Base-by-base conservation (phyloP, 768 basidiomycete genomes). In the Kwoniella dejecticola region DNA sequence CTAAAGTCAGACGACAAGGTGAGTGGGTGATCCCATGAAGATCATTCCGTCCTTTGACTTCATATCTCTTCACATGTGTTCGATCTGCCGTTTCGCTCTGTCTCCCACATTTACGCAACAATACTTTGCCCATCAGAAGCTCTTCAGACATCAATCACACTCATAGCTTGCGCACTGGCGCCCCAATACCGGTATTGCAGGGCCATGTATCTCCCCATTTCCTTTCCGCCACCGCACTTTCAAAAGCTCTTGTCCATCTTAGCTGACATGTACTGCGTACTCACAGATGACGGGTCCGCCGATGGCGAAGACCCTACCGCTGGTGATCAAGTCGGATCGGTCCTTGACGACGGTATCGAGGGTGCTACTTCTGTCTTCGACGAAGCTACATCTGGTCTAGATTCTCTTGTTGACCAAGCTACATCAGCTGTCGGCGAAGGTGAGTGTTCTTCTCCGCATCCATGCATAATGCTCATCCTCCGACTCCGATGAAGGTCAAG, bases 361-460 rank as follows among this genome's bases (percentile, higher is more conserved):
- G 66, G 62, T 13, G 64, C 64, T 23, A 54, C 41, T 6, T 50
- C 45, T 19, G 54, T 62, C 29, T 57, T 47, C 45, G 46, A 38
- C 10, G 61, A 57, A 8, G 57, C 42, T 4, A 67, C 66, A 19
- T 59, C 66, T 0, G 50, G 21, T 8, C 33, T 57, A 23, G 61
- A 55, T 11, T 61, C 59, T 17, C 23, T 62, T 24, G 24, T 40
- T 23, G 40, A 49, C 13, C 31, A 44, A 31, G 52, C 45, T 2
- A 52, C 45, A 1, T 36, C 48, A 12, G 47, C 41, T 42, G 33
- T 15, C 15, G 33, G 33, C 15, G 33, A 36, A 44, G 41, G n/a
- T n/a, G 15, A 36, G n/a, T n/a, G n/a, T n/a, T n/a, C n/a, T n/a
- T n/a, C n/a, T n/a, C n/a, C n/a, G n/a, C n/a, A n/a, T n/a, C n/a